Evolutionary conservation across 495 filamentous ascomycete genomes (phyloP).

Genomic region (Xylaria cubensis): DNA sequence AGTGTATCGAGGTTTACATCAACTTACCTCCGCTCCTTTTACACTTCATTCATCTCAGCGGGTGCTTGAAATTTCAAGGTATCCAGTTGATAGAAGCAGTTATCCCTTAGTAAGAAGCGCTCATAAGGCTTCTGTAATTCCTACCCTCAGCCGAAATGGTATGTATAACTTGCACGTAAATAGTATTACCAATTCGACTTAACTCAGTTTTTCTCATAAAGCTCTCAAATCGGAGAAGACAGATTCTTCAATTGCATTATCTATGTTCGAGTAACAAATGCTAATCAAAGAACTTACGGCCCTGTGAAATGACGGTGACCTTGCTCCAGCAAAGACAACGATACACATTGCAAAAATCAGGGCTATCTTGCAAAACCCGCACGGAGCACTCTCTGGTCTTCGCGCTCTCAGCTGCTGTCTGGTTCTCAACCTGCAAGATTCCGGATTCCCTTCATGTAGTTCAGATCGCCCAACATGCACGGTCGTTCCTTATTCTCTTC

Average conservation of each 20-base stretch:
- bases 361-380: background rate
- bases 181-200: no score
- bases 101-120: no score
- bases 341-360: constrained; percentile 19
- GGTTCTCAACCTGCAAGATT: background rate
- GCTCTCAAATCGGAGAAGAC: background rate
- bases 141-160: no score
- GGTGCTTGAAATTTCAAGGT: no score
- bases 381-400: background rate
- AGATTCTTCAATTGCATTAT: constrained; percentile 23
- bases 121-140: no score
- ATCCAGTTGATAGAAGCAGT: no score
- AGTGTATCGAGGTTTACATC: no score
- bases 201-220: background rate
- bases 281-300: constrained; percentile 22
- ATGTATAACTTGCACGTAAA: no score
- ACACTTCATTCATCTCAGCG: no score
- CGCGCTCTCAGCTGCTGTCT: background rate
- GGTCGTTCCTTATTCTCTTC: background rate
- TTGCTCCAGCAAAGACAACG: constrained; percentile 11
- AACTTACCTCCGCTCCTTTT: no score
- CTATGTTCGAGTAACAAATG: constrained; percentile 8
- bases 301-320: constrained; percentile 14
- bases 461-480: background rate
- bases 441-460: background rate